Evolutionary conservation across 768 basidiomycete species (phyloP).

Genomic region (Pulveroboletus sp.): DNA sequence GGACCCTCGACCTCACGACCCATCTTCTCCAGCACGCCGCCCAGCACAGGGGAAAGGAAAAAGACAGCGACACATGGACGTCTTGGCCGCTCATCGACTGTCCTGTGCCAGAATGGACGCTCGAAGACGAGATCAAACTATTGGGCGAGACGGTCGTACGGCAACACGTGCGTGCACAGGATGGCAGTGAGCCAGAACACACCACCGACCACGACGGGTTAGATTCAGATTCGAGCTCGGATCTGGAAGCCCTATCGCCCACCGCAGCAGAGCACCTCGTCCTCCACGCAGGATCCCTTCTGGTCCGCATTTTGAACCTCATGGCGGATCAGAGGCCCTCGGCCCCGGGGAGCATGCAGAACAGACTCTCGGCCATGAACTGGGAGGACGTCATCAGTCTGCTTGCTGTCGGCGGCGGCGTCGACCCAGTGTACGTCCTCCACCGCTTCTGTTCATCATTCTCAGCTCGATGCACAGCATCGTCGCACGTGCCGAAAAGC

Average conservation of each 20-base stretch:
- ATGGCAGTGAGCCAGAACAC: constrained; percentile 9
- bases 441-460: neutral
- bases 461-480: constrained; percentile 10
- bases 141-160: constrained; percentile 39
- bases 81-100: constrained; percentile 76
- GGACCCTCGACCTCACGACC: constrained; percentile 52
- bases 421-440: constrained; percentile 26
- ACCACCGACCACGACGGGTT: constrained; percentile 18
- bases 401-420: constrained; percentile 38
- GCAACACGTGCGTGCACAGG: neutral
- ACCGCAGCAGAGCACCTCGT: constrained; percentile 36
- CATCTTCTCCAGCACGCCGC: constrained; percentile 38
- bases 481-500: constrained; percentile 24
- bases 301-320: constrained; percentile 49
- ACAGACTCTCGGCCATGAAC: constrained; percentile 54
- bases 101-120: constrained; percentile 60
- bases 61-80: constrained; percentile 53
- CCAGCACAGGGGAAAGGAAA: constrained; percentile 6
- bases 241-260: constrained; percentile 27
- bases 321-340: constrained; percentile 53
- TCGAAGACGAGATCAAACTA: constrained; percentile 62
- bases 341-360: constrained; percentile 56
- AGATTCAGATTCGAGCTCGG: constrained; percentile 27
- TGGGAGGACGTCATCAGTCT: constrained; percentile 64
- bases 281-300: constrained; percentile 38